Percentiles rank a stretch among this genome's conserved stretches.
Conservation (phyloP, 805 yeast species). For the Metschnikowia drakensbergensis region DNA sequence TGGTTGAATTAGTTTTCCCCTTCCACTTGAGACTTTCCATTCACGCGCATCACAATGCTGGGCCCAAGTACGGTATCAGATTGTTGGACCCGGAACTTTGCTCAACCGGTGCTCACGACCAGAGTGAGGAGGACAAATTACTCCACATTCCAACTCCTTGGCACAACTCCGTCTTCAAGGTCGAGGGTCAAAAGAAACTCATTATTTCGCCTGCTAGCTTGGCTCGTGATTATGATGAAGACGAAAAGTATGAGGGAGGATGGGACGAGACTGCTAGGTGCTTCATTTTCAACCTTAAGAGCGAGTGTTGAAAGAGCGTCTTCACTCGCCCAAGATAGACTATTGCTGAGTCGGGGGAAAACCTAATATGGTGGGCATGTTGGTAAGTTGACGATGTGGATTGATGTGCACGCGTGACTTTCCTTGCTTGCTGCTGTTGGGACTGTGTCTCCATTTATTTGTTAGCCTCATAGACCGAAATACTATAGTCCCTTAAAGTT, state of each 20-base stretch:
- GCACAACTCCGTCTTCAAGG: slow-evolving; percentile 53
- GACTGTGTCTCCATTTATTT: neutral
- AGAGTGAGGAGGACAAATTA: slow-evolving; percentile 39
- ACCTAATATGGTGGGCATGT: neutral
- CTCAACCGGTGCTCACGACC: slow-evolving; percentile 44
- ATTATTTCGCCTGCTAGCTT: slow-evolving; percentile 15
- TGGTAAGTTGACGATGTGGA: neutral
- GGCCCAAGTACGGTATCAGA: slow-evolving; percentile 58
- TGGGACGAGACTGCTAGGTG: slow-evolving; percentile 16
- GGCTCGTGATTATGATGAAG: slow-evolving; percentile 9
- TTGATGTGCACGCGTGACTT: neutral
- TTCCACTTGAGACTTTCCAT: slow-evolving; percentile 57
- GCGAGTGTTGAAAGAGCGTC: neutral
- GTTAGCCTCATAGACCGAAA: slow-evolving; percentile 24
- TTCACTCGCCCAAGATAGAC: neutral
- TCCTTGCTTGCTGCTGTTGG: neutral
- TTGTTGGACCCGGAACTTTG: slow-evolving; percentile 43
- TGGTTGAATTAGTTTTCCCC: slow-evolving; percentile 57
- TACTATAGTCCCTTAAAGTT: slow-evolving; percentile 35
- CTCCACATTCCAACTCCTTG: slow-evolving; percentile 66
- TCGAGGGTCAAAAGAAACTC: slow-evolving; percentile 31
- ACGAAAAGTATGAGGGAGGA: slow-evolving; percentile 16
- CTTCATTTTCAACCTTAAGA: slow-evolving; percentile 6
- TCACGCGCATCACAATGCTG: slow-evolving; percentile 56
- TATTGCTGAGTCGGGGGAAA: neutral